A percentile compares a stretch with the other conserved stretches of the same genome.
phyloP scores from a whole-genome alignment of 495 filamentous ascomycete genomes.

The Hypomontagnella monticulosa region DNA sequence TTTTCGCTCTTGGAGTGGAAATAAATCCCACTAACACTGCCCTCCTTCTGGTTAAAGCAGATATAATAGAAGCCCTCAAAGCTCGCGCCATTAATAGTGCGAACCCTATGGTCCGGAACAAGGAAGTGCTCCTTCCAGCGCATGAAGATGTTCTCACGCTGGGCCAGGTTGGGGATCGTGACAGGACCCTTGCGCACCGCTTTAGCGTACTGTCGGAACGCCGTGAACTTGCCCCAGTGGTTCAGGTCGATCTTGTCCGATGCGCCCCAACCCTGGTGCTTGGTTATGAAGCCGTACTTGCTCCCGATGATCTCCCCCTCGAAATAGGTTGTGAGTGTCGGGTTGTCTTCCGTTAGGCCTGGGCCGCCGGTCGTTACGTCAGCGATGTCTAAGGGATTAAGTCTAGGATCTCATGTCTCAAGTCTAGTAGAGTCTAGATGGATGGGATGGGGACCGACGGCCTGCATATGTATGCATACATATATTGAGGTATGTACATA shows the following conservation, averaged over 20 bases:
- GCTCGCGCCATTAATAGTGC: conserved; percentile 89
- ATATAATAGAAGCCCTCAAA: conserved; percentile 99
- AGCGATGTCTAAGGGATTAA: conserved; percentile 12
- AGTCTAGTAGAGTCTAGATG: no score
- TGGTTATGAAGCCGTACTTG: conserved; percentile 92
- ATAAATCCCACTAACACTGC: conserved; percentile 91
- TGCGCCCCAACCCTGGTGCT: conserved; percentile 90
- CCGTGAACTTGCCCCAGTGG: conserved; percentile 91
- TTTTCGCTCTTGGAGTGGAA: conserved; percentile 98
- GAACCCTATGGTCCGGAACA: conserved; percentile 92
- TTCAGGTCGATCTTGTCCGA: conserved; percentile 90
- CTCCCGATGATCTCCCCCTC: conserved; percentile 98
- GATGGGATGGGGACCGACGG: neutral
- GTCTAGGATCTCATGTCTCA: neutral
- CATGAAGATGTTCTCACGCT: conserved; percentile 97
- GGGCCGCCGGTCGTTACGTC: conserved; percentile 16
- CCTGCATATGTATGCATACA: no score
- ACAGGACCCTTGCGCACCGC: conserved; percentile 68
- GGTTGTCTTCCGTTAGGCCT: conserved; percentile 96
- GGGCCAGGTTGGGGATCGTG: conserved; percentile 72
- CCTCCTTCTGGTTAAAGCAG: conserved; percentile 92
- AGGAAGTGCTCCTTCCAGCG: conserved; percentile 99
- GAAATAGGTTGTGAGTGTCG: conserved; percentile 96
- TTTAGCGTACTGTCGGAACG: conserved; percentile 83
- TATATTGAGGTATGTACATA: no score